These are phyloP conservation scores for Suhomyces tanzawaensis DNA, from an alignment of 805 yeast genomes.

Conservation along the genomic window DNA sequence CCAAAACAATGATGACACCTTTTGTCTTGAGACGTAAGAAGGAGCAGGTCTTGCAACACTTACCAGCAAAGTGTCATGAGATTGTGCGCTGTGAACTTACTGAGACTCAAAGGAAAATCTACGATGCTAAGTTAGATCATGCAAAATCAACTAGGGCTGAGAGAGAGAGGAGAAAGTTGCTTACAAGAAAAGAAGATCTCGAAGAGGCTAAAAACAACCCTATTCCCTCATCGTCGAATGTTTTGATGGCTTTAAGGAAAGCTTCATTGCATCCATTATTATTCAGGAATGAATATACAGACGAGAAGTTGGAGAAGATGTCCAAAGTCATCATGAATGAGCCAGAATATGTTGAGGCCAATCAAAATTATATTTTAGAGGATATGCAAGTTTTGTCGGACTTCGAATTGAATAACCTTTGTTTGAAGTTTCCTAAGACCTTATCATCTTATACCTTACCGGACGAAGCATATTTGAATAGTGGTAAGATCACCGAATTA, in stretches of 20 bases:
- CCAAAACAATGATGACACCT: constrained; percentile 98
- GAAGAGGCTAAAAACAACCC: constrained; percentile 29
- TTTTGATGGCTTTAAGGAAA: constrained; percentile 85
- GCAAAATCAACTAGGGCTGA: constrained; percentile 42
- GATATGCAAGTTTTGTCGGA: constrained; percentile 97
- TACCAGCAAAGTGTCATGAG: constrained; percentile 72
- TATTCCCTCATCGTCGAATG: constrained; percentile 55
- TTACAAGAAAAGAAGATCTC: constrained; percentile 34
- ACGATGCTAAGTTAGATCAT: constrained; percentile 53
- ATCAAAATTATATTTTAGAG: constrained; percentile 72
- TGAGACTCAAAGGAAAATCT: constrained; percentile 53
- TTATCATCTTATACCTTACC: constrained; percentile 52
- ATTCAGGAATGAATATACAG: constrained; percentile 65
- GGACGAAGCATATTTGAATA: constrained; percentile 53
- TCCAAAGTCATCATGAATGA: constrained; percentile 76
- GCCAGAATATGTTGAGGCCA: constrained; percentile 77
- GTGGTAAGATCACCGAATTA: constrained; percentile 73
- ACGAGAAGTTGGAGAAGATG: constrained; percentile 60
- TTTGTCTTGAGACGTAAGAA: constrained; percentile 90
- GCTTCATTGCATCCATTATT: constrained; percentile 91
- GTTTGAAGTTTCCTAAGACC: constrained; percentile 69
- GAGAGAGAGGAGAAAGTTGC: constrained; percentile 40
- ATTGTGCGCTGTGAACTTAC: constrained; percentile 66
- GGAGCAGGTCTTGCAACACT: constrained; percentile 84
- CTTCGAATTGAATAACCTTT: constrained; percentile 75